Conservation (phyloP, 176 grass and related monocot species). For the Avena atlantica region DNA sequence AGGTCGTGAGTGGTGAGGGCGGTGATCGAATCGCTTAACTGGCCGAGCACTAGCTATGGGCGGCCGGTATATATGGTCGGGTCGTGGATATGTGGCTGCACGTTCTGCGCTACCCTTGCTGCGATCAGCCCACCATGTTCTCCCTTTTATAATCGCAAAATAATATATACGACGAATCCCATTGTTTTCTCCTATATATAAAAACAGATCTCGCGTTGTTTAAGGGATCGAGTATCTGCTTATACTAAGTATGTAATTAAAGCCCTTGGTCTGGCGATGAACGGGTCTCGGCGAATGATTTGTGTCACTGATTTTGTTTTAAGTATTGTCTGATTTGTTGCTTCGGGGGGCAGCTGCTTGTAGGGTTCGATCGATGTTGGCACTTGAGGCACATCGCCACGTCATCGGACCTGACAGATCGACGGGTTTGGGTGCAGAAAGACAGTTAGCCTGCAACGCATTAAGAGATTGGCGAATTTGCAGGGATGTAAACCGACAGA, state of each 20-base stretch:
- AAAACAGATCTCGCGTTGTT: background rate
- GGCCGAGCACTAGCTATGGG: background rate
- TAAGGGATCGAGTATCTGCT: background rate
- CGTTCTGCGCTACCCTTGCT: conserved; percentile 35
- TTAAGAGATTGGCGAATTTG: conserved; percentile 28
- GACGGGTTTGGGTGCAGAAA: background rate
- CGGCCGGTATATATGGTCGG: conserved; percentile 31
- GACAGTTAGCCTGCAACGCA: conserved; percentile 1
- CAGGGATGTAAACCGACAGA: conserved; percentile 14
- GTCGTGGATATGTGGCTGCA: conserved; percentile 37
- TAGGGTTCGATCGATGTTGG: conserved; percentile 24
- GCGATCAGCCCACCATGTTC: conserved; percentile 9
- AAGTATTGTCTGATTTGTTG: background rate
- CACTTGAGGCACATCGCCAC: conserved; percentile 8
- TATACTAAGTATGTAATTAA: background rate
- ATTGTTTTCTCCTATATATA: background rate
- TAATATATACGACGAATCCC: conserved; percentile 15
- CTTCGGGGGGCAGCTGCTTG: conserved; percentile 33
- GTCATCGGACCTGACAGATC: conserved; percentile 13
- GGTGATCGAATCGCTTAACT: background rate
- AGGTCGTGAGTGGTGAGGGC: background rate
- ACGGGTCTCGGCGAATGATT: background rate
- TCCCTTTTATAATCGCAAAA: background rate
- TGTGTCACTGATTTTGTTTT: background rate
- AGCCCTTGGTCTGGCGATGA: background rate